Evolutionary conservation across 2,329 filamentous ascomycete genomes (phyloP).

Genomic region (Penicillium hordei): DNA sequence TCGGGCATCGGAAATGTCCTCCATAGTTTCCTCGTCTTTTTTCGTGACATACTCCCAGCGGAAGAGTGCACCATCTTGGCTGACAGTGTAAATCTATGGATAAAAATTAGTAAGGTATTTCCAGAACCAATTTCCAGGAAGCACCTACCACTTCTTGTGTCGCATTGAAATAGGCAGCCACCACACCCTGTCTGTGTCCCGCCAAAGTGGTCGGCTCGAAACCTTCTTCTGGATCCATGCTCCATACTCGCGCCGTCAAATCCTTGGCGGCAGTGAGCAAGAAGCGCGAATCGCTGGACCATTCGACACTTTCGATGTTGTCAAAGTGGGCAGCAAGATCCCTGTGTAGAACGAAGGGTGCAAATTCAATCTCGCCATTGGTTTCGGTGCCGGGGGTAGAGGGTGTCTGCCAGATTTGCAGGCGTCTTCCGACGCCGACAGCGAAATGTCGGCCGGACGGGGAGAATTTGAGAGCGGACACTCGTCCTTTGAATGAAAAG

Average conservation of each 20-base stretch:
- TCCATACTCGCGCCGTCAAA: constrained; percentile 92
- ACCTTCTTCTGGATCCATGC: constrained; percentile 78
- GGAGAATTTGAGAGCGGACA: constrained; percentile 84
- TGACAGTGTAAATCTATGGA: constrained; percentile 78
- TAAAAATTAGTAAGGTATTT: constrained; percentile 14
- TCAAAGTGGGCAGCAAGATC: constrained; percentile 89
- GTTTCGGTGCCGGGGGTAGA: constrained; percentile 77
- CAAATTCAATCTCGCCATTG: constrained; percentile 86
- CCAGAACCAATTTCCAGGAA: background rate
- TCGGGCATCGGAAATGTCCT: constrained; percentile 66
- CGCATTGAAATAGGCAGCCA: constrained; percentile 95
- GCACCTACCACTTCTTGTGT: constrained; percentile 73
- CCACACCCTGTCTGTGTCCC: constrained; percentile 84
- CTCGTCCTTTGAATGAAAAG: constrained; percentile 86
- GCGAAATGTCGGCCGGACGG: constrained; percentile 89
- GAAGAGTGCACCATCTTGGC: constrained; percentile 95
- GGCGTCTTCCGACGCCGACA: constrained; percentile 78
- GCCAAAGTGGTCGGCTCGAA: constrained; percentile 87
- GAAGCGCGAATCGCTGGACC: constrained; percentile 95
- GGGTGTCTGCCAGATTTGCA: constrained; percentile 96
- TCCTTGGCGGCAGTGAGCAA: constrained; percentile 91
- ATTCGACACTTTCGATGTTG: constrained; percentile 79
- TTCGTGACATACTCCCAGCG: constrained; percentile 79
- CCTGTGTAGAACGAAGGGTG: constrained; percentile 86
- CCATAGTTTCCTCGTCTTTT: constrained; percentile 60